Evolutionary conservation across 495 filamentous ascomycete genomes (phyloP), one percentile per base, ranked within the genome.

Genomic region (Daldinia childiae): DNA sequence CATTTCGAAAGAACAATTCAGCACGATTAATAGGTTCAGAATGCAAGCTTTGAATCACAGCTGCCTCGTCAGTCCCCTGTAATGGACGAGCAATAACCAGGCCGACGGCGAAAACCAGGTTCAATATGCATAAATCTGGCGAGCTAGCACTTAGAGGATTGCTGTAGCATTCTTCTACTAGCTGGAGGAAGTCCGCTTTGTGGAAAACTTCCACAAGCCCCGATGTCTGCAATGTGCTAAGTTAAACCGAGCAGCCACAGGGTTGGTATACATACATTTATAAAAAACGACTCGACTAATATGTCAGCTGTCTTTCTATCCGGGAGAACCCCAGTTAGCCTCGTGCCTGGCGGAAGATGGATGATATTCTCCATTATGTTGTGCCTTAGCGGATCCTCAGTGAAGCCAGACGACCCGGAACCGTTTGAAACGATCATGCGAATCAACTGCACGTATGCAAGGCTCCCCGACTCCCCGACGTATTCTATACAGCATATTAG

Each of bases 371-470:
- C 90, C 59, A 89, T 78, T 78, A 93, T 90, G 26, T 87, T 87
- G 75, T 92, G 89, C 50, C 90, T 83, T 58, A 85, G 86, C 15
- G 88, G 90, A 69, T 93, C 91, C 52, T 87, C 81, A 8, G 90
- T 92, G 62, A 93, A 93, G 5, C 85, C 82, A 8, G 89, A 91
- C 3, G 85, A 74, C 5, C 91, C 90, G 24, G 87, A 87, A 14
- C 87, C 87, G 51, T 84, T 89, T 39, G 88, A 88, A 12, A 93
- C 89, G 63, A 93, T 90, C 71, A 91, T 89, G 34, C 90, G 89
- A 43, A 93, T 86, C 63, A 90, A 83, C 69, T 92, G 90, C 48
- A 93, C 74, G 70, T 90, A 92, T 1, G 91, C 91, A 55, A 93
- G 79, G 48, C 88, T 90, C 1, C 90, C 90, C 0, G 90, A 90